These are phyloP conservation scores for Theobroma cacao DNA, from an alignment of 345 rosid species.

Conservation along the genomic window DNA sequence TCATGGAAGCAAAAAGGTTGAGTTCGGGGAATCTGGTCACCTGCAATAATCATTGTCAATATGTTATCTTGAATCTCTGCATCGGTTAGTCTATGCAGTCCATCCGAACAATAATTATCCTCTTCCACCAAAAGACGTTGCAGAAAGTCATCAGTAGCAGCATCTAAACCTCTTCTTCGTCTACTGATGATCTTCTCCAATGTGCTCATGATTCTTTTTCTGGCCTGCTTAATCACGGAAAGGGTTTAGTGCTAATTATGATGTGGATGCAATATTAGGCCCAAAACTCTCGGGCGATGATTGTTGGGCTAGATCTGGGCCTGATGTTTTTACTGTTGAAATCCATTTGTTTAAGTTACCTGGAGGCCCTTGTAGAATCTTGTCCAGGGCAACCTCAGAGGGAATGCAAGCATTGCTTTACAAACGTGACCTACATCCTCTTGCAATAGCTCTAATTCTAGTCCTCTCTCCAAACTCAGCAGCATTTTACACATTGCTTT, in stretches of 20 bases:
- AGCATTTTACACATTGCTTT: constrained; percentile 76
- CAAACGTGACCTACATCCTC: constrained; percentile 52
- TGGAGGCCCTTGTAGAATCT: constrained; percentile 64
- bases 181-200: constrained; percentile 48
- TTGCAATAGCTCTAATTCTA: constrained; percentile 40
- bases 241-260: neutral
- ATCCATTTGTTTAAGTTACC: constrained; percentile 28
- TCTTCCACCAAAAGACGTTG: constrained; percentile 45
- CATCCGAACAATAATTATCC: constrained; percentile 18
- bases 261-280: neutral
- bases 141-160: constrained; percentile 51
- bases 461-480: constrained; percentile 50
- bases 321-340: neutral
- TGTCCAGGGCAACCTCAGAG: constrained; percentile 66
- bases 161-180: constrained; percentile 39
- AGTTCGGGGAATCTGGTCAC: constrained; percentile 21
- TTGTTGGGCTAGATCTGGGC: neutral
- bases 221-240: constrained; percentile 43
- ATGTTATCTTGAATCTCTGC: constrained; percentile 74
- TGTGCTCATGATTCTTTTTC: constrained; percentile 57
- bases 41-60: constrained; percentile 86
- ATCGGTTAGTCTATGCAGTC: constrained; percentile 35
- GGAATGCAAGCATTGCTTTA: constrained; percentile 84
- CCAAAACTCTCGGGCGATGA: neutral
- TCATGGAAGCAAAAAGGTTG: neutral